Percentiles rank a stretch among this genome's conserved stretches.
phyloP scores from a whole-genome alignment of 2,329 filamentous ascomycete species.

The Cercospora brassicicola region DNA sequence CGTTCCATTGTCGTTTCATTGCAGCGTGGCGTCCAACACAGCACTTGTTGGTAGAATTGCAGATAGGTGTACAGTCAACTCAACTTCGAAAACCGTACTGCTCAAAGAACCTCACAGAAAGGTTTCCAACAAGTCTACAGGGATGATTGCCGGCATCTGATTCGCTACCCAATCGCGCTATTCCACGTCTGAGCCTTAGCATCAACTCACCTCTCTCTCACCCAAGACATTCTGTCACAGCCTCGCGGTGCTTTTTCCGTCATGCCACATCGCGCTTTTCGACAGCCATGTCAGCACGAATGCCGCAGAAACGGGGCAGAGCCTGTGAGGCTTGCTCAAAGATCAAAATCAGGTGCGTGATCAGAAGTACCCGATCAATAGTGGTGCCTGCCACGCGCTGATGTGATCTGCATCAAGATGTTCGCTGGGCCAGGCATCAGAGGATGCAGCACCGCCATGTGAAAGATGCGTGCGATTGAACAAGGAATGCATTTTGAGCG shows the following conservation, averaged over 20 bases:
- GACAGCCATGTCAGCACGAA: slow-evolving; percentile 1
- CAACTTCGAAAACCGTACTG: neutral
- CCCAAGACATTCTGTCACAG: neutral
- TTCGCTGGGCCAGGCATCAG: slow-evolving; percentile 17
- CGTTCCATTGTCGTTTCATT: neutral
- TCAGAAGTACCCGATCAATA: neutral
- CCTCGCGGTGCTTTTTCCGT: neutral
- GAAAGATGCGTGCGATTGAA: slow-evolving; percentile 33
- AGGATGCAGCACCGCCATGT: slow-evolving; percentile 28
- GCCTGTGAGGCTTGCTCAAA: slow-evolving; percentile 24
- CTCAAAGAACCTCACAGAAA: neutral
- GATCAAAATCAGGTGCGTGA: slow-evolving; percentile 17
- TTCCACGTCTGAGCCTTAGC: neutral
- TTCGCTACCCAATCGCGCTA: neutral
- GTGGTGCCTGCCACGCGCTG: neutral
- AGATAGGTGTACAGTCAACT: neutral
- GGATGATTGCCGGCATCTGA: neutral
- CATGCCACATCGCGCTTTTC: neutral
- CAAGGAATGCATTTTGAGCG: slow-evolving; percentile 32
- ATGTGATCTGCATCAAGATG: slow-evolving; percentile 12
- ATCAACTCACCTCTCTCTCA: neutral
- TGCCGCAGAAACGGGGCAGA: slow-evolving; percentile 20
- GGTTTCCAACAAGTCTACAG: neutral
- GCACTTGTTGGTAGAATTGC: neutral
- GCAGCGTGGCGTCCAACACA: neutral